Evolutionary conservation across 139 green algal genomes (phyloP), one percentile per base, ranked within the genome.

Genomic region (Chlamydomonas applanata): DNA sequence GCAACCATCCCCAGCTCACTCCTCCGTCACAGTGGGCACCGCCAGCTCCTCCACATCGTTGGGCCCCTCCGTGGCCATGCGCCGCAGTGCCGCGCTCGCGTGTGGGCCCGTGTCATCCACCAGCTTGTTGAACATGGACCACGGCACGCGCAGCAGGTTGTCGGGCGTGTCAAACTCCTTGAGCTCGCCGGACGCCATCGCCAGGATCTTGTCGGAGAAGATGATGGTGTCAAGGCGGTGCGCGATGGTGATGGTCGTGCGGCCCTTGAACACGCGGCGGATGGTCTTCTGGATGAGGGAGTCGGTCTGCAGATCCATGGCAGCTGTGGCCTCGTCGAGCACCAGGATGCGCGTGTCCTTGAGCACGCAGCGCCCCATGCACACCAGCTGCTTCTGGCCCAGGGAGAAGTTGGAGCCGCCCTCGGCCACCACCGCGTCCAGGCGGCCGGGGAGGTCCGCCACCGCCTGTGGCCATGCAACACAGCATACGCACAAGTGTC

Each of bases 341-440:
- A 94, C 84, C 56, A 94, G 75, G 9, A 97, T 80, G 53, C 82
- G 80, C 0, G 71, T 86, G 2, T 40, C 40, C 79, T 88, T 88
- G 19, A 90, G 67, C 74, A 90, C 82, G 46, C 82, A 87, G 56
- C 85, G 86, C 11, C 83, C 87, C 82, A 94, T 88, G 87, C 94
- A 97, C 76, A 99, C 81, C 65, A 99, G 91, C 87, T 99, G 95
- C 79, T 93, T 89, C 87, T 98, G 93, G 0, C 95, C 95, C 35
- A 90, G 74, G 1, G 72, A 88, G 65, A 98, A 93, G 83, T 96
- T 96, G 34, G 84, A 85, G 66, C 95, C 95, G 54, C 92, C 93
- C 82, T 98, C 94, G 20, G 83, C 70, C 61, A 98, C 85, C 17
- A 46, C 33, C 0, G 84, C 80, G 73, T 95, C 89, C 74, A 98